Conservation (phyloP, 805 yeast species). For the Candida ponderosae region DNA sequence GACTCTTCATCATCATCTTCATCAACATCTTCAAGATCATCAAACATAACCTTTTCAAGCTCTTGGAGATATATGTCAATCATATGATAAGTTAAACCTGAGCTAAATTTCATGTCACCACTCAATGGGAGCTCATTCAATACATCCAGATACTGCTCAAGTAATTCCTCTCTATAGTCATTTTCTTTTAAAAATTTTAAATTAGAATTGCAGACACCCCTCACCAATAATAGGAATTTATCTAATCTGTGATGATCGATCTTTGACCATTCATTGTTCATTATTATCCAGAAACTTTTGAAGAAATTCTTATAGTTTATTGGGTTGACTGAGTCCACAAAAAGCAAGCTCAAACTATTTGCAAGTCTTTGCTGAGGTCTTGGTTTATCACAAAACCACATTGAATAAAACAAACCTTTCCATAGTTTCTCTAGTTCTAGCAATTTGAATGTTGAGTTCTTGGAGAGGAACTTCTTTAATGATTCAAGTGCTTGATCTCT, state of each 20-base stretch:
- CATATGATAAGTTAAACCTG: conserved; percentile 77
- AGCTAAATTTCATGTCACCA: conserved; percentile 53
- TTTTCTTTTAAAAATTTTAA: conserved; percentile 46
- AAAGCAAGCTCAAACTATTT: conserved; percentile 54
- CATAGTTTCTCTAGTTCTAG: conserved; percentile 67
- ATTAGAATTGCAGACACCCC: conserved; percentile 65
- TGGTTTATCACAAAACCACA: conserved; percentile 97
- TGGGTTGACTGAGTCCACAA: conserved; percentile 33
- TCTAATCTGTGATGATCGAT: conserved; percentile 83
- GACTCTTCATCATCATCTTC: conserved; percentile 36
- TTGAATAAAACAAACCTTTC: conserved; percentile 91
- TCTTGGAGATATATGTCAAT: conserved; percentile 83
- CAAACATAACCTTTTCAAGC: conserved; percentile 57
- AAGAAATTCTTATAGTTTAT: conserved; percentile 43
- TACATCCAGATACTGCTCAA: conserved; percentile 37
- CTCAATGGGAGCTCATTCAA: conserved; percentile 40
- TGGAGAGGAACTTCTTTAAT: conserved; percentile 47
- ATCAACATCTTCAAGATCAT: conserved; percentile 36
- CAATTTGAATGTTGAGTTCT: conserved; percentile 30
- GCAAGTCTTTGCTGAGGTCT: conserved; percentile 86
- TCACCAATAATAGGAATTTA: conserved; percentile 72
- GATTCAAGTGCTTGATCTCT: conserved; percentile 69
- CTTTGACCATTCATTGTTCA: conserved; percentile 73
- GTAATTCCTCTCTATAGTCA: conserved; percentile 45
- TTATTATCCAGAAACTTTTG: conserved; percentile 74